A percentile compares a stretch with the other conserved stretches of the same genome.
phyloP scores from a whole-genome alignment of 208 protist genomes.

The Acanthamoeba triangularis region DNA sequence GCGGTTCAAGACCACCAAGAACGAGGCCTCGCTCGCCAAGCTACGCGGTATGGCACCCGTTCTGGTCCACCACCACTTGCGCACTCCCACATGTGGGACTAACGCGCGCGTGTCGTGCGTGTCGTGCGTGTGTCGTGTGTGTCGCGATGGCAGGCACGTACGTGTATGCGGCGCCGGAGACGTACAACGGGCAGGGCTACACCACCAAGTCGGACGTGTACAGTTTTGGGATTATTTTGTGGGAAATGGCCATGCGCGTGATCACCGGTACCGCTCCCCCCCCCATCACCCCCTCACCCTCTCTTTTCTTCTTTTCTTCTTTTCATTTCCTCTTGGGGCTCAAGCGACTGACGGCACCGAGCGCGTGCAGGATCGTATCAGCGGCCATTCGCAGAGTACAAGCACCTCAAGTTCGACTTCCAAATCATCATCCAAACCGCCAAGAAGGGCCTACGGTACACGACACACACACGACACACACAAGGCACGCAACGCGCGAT shows the following conservation, averaged over 20 bases:
- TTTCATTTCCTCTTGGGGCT: background rate
- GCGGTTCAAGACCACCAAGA: constrained; percentile 49
- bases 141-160: constrained; percentile 9
- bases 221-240: constrained; percentile 70
- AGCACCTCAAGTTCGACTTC: background rate
- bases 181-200: background rate
- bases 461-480: too few relatives aligned
- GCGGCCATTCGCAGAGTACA: background rate
- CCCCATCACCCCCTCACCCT: too few relatives aligned
- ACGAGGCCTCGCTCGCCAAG: constrained; percentile 51
- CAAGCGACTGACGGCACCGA: too few relatives aligned
- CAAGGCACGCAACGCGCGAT: background rate
- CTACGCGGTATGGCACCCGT: background rate
- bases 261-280: background rate
- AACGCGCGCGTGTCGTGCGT: background rate
- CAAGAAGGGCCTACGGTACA: constrained; percentile 17
- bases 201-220: constrained; percentile 73
- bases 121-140: background rate
- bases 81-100: too few relatives aligned
- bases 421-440: constrained; percentile 15
- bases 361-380: background rate
- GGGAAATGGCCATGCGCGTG: constrained; percentile 63
- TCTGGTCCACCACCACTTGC: background rate
- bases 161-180: constrained; percentile 57
- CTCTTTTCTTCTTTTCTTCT: background rate